phyloP scores from a whole-genome alignment of 2,329 filamentous ascomycete species.

The Penicillium sp. region DNA sequence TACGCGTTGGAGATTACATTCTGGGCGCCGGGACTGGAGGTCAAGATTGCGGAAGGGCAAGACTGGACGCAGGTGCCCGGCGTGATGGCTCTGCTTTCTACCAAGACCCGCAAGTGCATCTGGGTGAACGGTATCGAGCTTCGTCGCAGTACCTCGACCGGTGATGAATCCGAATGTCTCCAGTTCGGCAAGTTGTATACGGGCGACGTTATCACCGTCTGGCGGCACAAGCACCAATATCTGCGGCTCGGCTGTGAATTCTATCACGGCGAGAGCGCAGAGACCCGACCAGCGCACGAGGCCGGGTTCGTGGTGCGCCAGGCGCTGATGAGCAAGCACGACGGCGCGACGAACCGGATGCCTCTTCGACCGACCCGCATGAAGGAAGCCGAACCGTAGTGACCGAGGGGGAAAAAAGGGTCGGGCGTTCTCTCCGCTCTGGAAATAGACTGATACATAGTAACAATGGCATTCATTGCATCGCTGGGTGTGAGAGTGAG shows the following conservation, averaged over 20 bases:
- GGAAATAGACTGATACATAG: slow-evolving; percentile 20
- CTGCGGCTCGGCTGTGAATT: slow-evolving; percentile 48
- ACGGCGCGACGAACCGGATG: slow-evolving; percentile 25
- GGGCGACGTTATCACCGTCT: slow-evolving; percentile 74
- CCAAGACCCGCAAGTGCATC: slow-evolving; percentile 73
- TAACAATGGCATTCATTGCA: slow-evolving; percentile 13
- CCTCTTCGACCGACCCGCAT: slow-evolving; percentile 14
- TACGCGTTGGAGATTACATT: slow-evolving; percentile 75
- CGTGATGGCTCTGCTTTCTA: slow-evolving; percentile 70
- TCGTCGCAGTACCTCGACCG: slow-evolving; percentile 53
- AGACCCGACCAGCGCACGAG: slow-evolving; percentile 41
- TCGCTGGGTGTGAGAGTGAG: slow-evolving; percentile 12
- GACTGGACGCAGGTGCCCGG: slow-evolving; percentile 55
- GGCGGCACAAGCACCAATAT: slow-evolving; percentile 48
- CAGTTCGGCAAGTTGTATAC: slow-evolving; percentile 68
- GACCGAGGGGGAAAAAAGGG: slow-evolving; percentile 15
- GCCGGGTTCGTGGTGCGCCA: slow-evolving; percentile 42
- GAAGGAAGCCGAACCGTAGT: slow-evolving; percentile 12
- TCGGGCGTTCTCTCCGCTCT: slow-evolving; percentile 9
- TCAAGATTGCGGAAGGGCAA: slow-evolving; percentile 55
- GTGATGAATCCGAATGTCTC: slow-evolving; percentile 49
- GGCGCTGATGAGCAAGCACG: slow-evolving; percentile 34
- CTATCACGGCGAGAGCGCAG: slow-evolving; percentile 46
- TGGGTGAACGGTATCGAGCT: slow-evolving; percentile 71
- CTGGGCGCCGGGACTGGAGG: slow-evolving; percentile 66